Evolutionary conservation across 495 filamentous ascomycete species (phyloP).

Genomic region (Hypomontagnella submonticulosa): DNA sequence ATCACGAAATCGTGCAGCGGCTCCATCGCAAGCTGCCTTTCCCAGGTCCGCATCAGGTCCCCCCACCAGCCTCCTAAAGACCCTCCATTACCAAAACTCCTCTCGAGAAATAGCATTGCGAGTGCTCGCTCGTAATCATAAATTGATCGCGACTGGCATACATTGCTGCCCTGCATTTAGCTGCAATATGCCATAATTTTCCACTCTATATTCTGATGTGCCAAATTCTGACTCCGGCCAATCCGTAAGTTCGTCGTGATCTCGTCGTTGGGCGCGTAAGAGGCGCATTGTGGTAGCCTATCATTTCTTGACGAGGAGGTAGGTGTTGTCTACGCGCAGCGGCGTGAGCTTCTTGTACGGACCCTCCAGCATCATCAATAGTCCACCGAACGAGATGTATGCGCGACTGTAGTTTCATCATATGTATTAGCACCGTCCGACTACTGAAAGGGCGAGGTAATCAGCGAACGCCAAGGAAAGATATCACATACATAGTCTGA

Average conservation of each 20-base stretch:
- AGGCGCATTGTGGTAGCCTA: not conserved
- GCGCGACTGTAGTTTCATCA: slow-evolving; percentile 71
- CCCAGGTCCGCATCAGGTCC: slow-evolving; percentile 70
- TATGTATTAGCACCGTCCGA: slow-evolving; percentile 39
- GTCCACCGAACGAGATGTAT: slow-evolving; percentile 90
- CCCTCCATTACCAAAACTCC: not conserved
- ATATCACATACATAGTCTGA: slow-evolving; percentile 79
- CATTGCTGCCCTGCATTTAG: slow-evolving; percentile 21
- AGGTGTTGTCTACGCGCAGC: slow-evolving; percentile 89
- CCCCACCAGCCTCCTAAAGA: slow-evolving; percentile 1
- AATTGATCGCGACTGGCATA: slow-evolving; percentile 5
- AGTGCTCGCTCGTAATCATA: slow-evolving; percentile 17
- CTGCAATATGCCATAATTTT: slow-evolving; percentile 21
- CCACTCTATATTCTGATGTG: slow-evolving; percentile 4
- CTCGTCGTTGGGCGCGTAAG: slow-evolving; percentile 9
- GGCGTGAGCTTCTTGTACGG: slow-evolving; percentile 96
- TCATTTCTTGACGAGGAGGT: slow-evolving; percentile 92
- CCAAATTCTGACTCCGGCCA: slow-evolving; percentile 15
- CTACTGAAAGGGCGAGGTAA: not conserved
- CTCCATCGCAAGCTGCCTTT: slow-evolving; percentile 86
- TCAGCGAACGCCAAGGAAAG: slow-evolving; percentile 5
- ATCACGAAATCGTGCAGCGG: slow-evolving; percentile 76
- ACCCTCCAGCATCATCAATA: slow-evolving; percentile 89
- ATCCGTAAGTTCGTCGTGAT: slow-evolving; percentile 24
- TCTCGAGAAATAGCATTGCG: slow-evolving; percentile 14